A percentile compares a stretch with the other conserved stretches of the same genome.
Conservation (phyloP, 2,329 filamentous ascomycete species). For the Furcasterigmium furcatum region DNA sequence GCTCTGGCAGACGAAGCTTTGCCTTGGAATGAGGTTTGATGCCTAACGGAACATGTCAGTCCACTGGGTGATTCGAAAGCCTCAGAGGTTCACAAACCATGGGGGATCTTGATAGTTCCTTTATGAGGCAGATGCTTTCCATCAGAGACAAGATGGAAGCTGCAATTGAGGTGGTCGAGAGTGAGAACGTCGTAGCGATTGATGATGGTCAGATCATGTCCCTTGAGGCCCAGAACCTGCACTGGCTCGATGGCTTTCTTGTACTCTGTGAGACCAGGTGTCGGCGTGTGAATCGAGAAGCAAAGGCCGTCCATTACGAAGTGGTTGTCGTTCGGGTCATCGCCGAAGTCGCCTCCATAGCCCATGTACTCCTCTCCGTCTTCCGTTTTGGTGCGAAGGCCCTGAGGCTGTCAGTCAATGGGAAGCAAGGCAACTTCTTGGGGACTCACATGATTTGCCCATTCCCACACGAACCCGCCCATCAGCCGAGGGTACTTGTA, state of each 20-base stretch:
- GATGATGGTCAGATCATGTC: constrained; percentile 38
- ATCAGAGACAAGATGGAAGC: constrained; percentile 38
- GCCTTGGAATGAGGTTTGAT: constrained; percentile 39
- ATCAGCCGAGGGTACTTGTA: constrained; percentile 47
- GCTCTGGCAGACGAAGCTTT: constrained; percentile 22
- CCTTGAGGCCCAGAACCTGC: constrained; percentile 41
- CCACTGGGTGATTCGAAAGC: not conserved
- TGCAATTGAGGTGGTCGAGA: constrained; percentile 45
- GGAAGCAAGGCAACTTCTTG: too few relatives aligned
- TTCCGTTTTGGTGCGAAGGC: constrained; percentile 38
- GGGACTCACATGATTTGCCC: constrained; percentile 53
- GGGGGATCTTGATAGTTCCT: constrained; percentile 34
- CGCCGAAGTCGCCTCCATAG: constrained; percentile 61
- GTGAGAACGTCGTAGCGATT: constrained; percentile 53
- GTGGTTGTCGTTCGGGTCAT: constrained; percentile 55
- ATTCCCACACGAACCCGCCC: constrained; percentile 66
- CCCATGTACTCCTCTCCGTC: constrained; percentile 47
- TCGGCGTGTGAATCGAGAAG: constrained; percentile 45
- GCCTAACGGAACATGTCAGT: constrained; percentile 19
- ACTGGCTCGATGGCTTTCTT: constrained; percentile 59
- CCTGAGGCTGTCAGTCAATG: constrained; percentile 17
- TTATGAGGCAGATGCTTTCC: constrained; percentile 27
- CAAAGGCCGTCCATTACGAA: constrained; percentile 58
- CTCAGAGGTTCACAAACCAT: constrained; percentile 21
- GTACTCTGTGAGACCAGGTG: constrained; percentile 50